Percentiles rank a stretch among this genome's conserved stretches.
Evolutionary conservation across 2,329 filamentous ascomycete genomes (phyloP).

Genomic region (Stachybotrys chartarum): DNA sequence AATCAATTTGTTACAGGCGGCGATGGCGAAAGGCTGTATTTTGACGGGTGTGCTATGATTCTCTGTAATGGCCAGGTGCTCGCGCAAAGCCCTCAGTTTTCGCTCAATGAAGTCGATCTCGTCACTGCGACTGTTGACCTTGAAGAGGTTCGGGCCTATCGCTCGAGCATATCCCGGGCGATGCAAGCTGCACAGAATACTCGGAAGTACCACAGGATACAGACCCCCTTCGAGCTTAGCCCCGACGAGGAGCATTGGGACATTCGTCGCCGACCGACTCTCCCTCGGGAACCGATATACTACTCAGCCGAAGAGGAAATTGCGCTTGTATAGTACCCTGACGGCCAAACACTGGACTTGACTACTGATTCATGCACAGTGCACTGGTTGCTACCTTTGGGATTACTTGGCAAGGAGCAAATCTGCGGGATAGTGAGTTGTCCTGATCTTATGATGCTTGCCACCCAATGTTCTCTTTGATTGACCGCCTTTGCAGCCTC

Average conservation of each 20-base stretch:
- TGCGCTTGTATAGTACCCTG: background rate
- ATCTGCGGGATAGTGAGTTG: constrained; percentile 31
- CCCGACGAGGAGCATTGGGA: no score
- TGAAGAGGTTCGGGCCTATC: constrained; percentile 60
- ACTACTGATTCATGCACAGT: background rate
- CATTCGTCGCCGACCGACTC: no score
- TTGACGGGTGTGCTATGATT: constrained; percentile 56
- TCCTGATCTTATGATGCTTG: background rate
- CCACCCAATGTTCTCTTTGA: no score
- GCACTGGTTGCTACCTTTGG: constrained; percentile 32
- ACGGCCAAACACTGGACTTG: constrained; percentile 11
- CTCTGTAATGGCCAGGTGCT: constrained; percentile 56
- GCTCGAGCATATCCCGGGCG: constrained; percentile 47
- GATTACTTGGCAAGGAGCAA: constrained; percentile 46
- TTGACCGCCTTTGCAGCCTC: background rate
- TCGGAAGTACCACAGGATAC: constrained; percentile 20
- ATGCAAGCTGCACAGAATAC: constrained; percentile 44
- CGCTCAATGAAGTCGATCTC: constrained; percentile 58
- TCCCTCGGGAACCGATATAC: background rate
- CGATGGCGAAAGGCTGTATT: background rate
- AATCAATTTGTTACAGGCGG: background rate
- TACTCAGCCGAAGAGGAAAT: background rate
- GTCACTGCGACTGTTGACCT: constrained; percentile 59
- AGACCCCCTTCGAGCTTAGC: constrained; percentile 13
- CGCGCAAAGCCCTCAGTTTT: constrained; percentile 58